Base-by-base conservation (phyloP, 306 rosid species). In the Ormosia semicastrata region DNA sequence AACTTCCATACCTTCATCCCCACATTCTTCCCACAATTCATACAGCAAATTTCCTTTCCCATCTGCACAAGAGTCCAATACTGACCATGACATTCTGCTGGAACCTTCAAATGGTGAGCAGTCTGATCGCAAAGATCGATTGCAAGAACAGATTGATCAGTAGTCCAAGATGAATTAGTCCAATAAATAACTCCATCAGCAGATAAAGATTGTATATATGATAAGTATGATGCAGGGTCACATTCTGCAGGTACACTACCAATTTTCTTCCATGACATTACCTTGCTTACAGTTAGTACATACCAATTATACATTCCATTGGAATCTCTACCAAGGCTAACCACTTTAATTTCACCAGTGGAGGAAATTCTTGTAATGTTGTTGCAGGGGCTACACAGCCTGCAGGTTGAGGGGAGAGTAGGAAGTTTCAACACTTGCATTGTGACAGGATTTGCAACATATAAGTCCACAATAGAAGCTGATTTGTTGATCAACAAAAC, bases 21-120 rank as follows among this genome's bases (percentile, higher is more conserved):
- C 40, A 77, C 64, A 76, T 63, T 17, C 14, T 76, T 64, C 32
- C 73, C 73, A 65, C 73, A 64, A 50, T 50, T 77, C 73, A 77
- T 77, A 3, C 71, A 64, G 1, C 75, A 78, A 40, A 66, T 39
- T 8, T 53, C 53, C 39, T 14, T 52, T 4, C 66, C 74, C 66
- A 65, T 66, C 40, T 66, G 82, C 82, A 66, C 82, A 9, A 77
- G 81, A 6, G 63, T 65, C 81, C 81, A 64, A 15, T 50, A 77
- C 14, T 50, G 64, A 6, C 73, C 73, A 9, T 17, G 36, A 76
- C 52, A 34, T 65, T 77, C 52, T 6, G 3, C 1, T 34, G 81
- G 81, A 66, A 53, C 30, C 44, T 66, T 66, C 11, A 78, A 52
- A 50, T 2, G 52, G 8, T 66, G 33, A 18, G 4, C 44, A 41